Evolutionary conservation across 2,329 filamentous ascomycete species (phyloP), one percentile per base, ranked within the genome.

Genomic region (Penicillium palitans): DNA sequence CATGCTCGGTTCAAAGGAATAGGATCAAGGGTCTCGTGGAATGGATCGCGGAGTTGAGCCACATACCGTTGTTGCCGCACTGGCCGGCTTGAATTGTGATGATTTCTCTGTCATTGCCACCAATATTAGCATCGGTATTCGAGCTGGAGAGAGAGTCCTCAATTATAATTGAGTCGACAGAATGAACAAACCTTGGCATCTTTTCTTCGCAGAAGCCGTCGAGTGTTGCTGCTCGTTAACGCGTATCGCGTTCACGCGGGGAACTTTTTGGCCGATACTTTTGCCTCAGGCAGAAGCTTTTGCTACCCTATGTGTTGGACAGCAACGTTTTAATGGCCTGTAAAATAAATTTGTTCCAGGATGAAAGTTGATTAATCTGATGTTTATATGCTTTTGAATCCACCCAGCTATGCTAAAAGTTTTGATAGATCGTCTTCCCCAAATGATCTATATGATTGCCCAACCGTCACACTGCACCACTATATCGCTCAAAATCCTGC

Each of bases 31-130:
- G 62, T 58, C 58, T 40, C 59, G 53, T 61, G 57, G 59, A 65
- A 58, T 62, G 67, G 59, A 39, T 61, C 64, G 62, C 48, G 61
- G 52, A 63, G 53, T 53, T 45, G 51, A 49, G 55, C 52, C 56
- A 90, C 90, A 83, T 75, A 96, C 93, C 93, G 86, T 93, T 97
- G 81, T 98, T 98, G 85, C 93, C 95, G 84, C 95, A 98, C 80
- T 98, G 95, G 84, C 95, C 95, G 66, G 96, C 93, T 80, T 99
- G 95, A 70, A 99, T 90, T 62, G 96, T 99, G 78, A 99, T 99
- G 72, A 99, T 99, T 85, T 99, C 95, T 79, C 95, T 97, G 69
- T 1, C 56, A 21, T 55, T 15, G 6, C 19, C 17, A 56, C 54
- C 21, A 56, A 35, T 17, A 56, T 66, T 25, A 59, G 59, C 25